phyloP scores from a whole-genome alignment of 2,329 filamentous ascomycete genomes.

The Botrytis hyacinthi region DNA sequence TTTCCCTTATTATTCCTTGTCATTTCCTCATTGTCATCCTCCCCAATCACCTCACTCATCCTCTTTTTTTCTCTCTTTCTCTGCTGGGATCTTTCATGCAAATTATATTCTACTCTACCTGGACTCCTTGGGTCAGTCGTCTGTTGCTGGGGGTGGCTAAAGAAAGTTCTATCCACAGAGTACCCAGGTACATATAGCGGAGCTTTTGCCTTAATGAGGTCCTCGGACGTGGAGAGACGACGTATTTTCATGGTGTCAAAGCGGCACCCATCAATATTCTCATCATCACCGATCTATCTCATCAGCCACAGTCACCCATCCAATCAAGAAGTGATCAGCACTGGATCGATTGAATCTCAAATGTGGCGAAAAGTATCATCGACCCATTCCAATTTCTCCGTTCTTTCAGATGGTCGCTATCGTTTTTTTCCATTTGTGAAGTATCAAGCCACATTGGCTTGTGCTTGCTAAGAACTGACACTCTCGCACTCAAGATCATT shows the following conservation, averaged over 20 bases:
- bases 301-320: background rate
- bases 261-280: background rate
- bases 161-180: slow-evolving; percentile 6
- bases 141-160: slow-evolving; percentile 1
- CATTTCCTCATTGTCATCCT: background rate
- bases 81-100: slow-evolving; percentile 2
- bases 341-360: background rate
- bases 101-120: background rate
- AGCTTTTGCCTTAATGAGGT: background rate
- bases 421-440: background rate
- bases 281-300: background rate
- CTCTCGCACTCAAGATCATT: background rate
- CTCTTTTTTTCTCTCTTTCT: background rate
- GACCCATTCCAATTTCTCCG: background rate
- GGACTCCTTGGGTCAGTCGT: background rate
- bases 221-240: background rate
- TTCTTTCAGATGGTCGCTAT: background rate
- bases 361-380: background rate
- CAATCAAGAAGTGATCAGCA: background rate
- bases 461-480: background rate
- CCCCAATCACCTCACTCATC: background rate
- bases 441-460: background rate
- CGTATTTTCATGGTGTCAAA: background rate
- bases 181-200: background rate
- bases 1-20: background rate